These are phyloP conservation scores for Colletotrichum falcatum DNA, from an alignment of 2,329 filamentous ascomycete genomes.

Conservation along the genomic window DNA sequence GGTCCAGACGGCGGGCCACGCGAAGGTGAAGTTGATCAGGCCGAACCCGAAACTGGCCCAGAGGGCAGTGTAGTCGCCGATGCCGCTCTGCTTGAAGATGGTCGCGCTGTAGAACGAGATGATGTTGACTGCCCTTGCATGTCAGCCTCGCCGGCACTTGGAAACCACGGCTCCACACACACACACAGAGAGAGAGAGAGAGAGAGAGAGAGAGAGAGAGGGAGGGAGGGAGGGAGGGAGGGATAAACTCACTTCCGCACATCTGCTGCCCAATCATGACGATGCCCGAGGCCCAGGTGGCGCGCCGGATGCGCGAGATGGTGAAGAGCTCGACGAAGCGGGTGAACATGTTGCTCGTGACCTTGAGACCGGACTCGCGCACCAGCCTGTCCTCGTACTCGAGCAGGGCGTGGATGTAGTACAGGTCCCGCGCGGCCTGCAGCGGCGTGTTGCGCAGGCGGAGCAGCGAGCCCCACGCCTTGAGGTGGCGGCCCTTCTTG, in stretches of 20 bases:
- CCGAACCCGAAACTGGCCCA: conserved; percentile 59
- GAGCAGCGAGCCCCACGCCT: conserved; percentile 68
- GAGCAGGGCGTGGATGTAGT: conserved; percentile 64
- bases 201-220: neutral
- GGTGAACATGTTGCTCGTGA: conserved; percentile 58
- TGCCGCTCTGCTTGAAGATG: conserved; percentile 59
- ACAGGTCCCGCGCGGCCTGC: conserved; percentile 72
- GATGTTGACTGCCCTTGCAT: conserved; percentile 54
- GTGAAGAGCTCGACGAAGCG: conserved; percentile 69
- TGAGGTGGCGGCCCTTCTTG: conserved; percentile 66
- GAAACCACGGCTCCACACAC: too few species aligned
- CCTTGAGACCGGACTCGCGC: conserved; percentile 47
- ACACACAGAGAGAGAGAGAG: neutral
- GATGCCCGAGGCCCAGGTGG: conserved; percentile 73
- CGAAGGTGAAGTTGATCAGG: conserved; percentile 72
- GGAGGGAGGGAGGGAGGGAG: neutral
- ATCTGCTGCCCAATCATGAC: conserved; percentile 77
- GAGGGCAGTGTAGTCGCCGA: conserved; percentile 53
- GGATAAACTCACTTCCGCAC: conserved; percentile 58
- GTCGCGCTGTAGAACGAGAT: conserved; percentile 62
- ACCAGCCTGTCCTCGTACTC: conserved; percentile 48
- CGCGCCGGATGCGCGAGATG: conserved; percentile 68
- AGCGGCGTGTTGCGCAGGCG: conserved; percentile 68
- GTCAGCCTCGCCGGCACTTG: neutral
- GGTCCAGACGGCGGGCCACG: conserved; percentile 74